phyloP scores from a whole-genome alignment of 2,329 filamentous ascomycete species.

The Escovopsis sp. region DNA sequence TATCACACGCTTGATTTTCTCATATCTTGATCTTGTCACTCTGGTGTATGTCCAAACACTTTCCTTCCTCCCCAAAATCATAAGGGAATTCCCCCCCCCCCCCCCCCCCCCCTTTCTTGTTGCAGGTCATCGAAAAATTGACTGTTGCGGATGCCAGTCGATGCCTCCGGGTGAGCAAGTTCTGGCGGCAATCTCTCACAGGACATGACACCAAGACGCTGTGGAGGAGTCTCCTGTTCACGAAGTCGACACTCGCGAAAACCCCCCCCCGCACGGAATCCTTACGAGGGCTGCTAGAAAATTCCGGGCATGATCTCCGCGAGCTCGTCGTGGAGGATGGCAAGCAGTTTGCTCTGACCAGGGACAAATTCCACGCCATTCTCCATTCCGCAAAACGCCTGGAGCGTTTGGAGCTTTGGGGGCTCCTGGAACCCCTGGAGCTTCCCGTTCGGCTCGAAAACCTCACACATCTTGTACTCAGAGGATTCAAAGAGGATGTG shows the following conservation, averaged over 20 bases:
- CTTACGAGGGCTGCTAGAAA: conserved; percentile 15
- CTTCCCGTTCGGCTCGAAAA: conserved; percentile 7
- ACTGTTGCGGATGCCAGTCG: too few species aligned
- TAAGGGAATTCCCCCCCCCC: too few species aligned
- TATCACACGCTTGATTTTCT: conserved; percentile 21
- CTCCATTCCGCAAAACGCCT: conserved; percentile 7
- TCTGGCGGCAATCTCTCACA: conserved; percentile 16
- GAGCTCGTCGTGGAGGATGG: conserved; percentile 4
- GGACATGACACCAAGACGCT: conserved; percentile 14
- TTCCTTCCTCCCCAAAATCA: too few species aligned
- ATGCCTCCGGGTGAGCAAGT: conserved; percentile 18
- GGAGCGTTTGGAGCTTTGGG: conserved; percentile 7
- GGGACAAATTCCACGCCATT: conserved; percentile 4
- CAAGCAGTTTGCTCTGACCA: conserved; percentile 1
- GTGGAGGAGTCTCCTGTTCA: conserved; percentile 19
- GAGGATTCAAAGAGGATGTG: conserved; percentile 10
- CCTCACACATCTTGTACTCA: conserved; percentile 10
- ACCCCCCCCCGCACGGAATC: conserved; percentile 11
- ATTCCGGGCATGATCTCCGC: conserved; percentile 15
- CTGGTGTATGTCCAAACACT: conserved; percentile 12
- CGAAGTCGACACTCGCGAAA: conserved; percentile 7
- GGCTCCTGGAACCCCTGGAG: conserved; percentile 4
- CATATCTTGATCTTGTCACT: conserved; percentile 17
- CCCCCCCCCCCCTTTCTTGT: background rate
- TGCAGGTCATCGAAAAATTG: too few species aligned